Evolutionary conservation across 2,329 filamentous ascomycete genomes (phyloP).

Genomic region (Fusarium luffae): DNA sequence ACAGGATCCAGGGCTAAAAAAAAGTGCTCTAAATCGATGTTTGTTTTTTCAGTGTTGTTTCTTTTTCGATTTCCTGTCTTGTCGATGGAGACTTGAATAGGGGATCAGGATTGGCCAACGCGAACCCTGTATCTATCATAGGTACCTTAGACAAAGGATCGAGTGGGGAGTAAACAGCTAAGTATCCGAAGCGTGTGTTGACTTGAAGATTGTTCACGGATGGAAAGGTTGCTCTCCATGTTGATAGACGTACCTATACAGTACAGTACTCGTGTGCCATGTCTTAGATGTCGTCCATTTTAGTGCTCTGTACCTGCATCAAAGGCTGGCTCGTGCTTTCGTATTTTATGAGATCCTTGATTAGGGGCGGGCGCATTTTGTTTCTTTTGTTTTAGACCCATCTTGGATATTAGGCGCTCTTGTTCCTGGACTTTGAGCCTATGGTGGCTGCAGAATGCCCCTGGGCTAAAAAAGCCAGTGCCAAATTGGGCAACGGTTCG

Average conservation of each 20-base stretch:
- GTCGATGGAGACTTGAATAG: neutral
- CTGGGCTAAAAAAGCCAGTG: constrained; percentile 29
- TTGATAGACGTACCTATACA: neutral
- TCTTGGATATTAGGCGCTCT: neutral
- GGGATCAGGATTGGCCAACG: constrained; percentile 19
- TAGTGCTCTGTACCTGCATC: constrained; percentile 42
- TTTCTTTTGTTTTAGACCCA: constrained; percentile 14
- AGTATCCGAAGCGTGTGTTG: constrained; percentile 13
- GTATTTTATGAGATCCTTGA: constrained; percentile 40
- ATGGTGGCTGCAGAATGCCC: constrained; percentile 13
- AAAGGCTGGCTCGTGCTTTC: constrained; percentile 44
- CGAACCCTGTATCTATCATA: constrained; percentile 2
- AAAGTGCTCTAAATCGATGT: neutral
- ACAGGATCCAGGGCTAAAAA: neutral
- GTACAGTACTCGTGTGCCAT: constrained; percentile 21
- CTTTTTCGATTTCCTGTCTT: constrained; percentile 19
- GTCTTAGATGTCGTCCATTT: constrained; percentile 19
- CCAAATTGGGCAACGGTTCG: constrained; percentile 21
- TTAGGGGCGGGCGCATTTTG: constrained; percentile 23
- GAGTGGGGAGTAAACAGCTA: neutral
- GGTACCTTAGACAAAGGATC: neutral
- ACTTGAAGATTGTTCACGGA: neutral
- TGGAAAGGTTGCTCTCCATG: neutral
- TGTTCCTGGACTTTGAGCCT: neutral
- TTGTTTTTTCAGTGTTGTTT: constrained; percentile 11